Base-by-base conservation (phyloP, 129 eudicot species). In the Ambrosia trifida region DNA sequence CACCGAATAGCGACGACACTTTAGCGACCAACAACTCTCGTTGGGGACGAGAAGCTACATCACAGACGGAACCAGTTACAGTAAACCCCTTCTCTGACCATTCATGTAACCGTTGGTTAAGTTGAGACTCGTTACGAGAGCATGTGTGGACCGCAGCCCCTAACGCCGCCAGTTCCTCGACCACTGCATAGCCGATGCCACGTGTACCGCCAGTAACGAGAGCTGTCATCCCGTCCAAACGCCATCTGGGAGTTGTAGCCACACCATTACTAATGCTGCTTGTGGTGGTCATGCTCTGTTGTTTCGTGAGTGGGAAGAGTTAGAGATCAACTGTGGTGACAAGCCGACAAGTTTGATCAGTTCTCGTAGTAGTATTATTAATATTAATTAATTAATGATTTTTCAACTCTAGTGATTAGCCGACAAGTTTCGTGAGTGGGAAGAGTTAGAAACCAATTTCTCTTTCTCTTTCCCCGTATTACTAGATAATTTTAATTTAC, bases 201-300 rank as follows among this genome's bases (percentile, higher is more conserved):
- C 96, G 96, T 30, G 96, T 87, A 77, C 96, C 96, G 8, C 96
- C 96, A 30, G 95, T 90, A 74, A 90, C 97, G 0, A 90, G 86
- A 68, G 95, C 97, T 17, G 87, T 90, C 83, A 52, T 74, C 81
- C 95, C 97, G 64, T 82, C 52, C 46, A 90, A 85, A 12, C 87
- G 78, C 97, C 97, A 90, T 69, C 97, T n/a, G n/a, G n/a, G n/a
- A n/a, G n/a, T n/a, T n/a, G n/a, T n/a, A n/a, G n/a, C n/a, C n/a
- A n/a, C n/a, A n/a, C n/a, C n/a, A n/a, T n/a, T n/a, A n/a, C n/a
- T n/a, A n/a, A n/a, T n/a, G n/a, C n/a, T 24, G 28, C 28, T 24
- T 24, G 28, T 74, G 31, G 91, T 64, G 61, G 58, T 71, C 57
- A 41, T 64, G 41, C 35, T 53, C 68, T 40, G 11, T 6, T 40